Conservation (phyloP, 2,329 filamentous ascomycete species). For the Curvularia lunata region DNA sequence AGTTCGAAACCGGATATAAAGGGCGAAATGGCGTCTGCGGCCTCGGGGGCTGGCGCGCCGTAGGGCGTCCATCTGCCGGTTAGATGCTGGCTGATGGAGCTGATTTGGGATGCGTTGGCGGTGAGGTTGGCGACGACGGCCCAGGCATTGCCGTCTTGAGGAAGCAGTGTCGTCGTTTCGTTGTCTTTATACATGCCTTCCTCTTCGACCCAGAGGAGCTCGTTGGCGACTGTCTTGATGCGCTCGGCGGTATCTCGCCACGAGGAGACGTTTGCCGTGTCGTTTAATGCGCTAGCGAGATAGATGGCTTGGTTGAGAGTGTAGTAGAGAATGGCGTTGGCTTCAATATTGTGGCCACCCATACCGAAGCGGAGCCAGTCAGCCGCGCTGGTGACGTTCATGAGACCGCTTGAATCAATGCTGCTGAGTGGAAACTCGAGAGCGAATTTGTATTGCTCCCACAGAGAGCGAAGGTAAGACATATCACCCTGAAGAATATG, state of each 20-base stretch:
- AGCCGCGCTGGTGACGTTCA: slow-evolving; percentile 53
- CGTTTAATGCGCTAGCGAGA: slow-evolving; percentile 58
- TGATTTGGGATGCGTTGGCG: slow-evolving; percentile 33
- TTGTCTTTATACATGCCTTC: slow-evolving; percentile 63
- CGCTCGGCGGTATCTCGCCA: slow-evolving; percentile 53
- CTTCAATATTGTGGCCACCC: slow-evolving; percentile 58
- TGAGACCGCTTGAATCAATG: slow-evolving; percentile 53
- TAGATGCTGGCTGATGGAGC: slow-evolving; percentile 45
- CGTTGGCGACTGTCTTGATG: slow-evolving; percentile 56
- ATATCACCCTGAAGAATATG: slow-evolving; percentile 42
- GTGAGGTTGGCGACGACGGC: slow-evolving; percentile 51
- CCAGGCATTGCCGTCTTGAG: slow-evolving; percentile 55
- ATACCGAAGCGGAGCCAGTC: slow-evolving; percentile 61
- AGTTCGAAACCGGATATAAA: slow-evolving; percentile 58
- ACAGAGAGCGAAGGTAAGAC: slow-evolving; percentile 51
- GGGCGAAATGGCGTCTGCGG: slow-evolving; percentile 55
- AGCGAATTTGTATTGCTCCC: slow-evolving; percentile 54
- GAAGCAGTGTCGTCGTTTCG: slow-evolving; percentile 58
- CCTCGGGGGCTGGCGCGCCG: slow-evolving; percentile 57
- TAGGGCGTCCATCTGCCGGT: slow-evolving; percentile 49
- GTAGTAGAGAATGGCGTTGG: slow-evolving; percentile 57
- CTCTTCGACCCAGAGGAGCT: slow-evolving; percentile 56
- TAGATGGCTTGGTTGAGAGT: slow-evolving; percentile 60
- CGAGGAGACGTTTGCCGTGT: slow-evolving; percentile 49
- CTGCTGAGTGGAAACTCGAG: slow-evolving; percentile 52